Evolutionary conservation across 2,329 filamentous ascomycete genomes (phyloP).

Genomic region (Pseudogymnoascus sp.): DNA sequence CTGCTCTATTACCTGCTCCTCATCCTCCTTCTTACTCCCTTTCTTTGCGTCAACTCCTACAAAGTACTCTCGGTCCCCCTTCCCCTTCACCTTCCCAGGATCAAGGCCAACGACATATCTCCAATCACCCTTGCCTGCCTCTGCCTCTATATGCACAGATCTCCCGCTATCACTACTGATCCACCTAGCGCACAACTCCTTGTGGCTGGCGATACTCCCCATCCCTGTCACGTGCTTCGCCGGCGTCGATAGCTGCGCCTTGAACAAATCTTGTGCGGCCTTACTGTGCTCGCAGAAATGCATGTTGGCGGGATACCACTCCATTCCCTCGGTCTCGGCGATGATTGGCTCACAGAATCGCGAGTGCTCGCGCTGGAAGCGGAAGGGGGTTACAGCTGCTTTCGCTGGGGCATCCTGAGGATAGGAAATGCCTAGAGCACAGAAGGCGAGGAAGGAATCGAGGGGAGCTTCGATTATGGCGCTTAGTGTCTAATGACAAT

Average conservation of each 20-base stretch:
- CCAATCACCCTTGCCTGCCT: not conserved
- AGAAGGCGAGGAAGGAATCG: conserved; percentile 2
- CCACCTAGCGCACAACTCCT: not conserved
- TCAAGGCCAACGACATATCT: not conserved
- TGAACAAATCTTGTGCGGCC: not conserved
- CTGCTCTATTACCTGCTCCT: not conserved
- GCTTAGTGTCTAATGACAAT: not conserved
- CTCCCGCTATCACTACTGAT: not conserved
- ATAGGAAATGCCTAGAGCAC: conserved; percentile 2
- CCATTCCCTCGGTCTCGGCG: not conserved
- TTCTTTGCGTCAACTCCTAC: not conserved
- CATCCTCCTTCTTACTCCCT: not conserved
- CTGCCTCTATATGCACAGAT: not conserved
- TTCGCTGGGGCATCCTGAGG: not conserved
- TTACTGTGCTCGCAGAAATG: not conserved
- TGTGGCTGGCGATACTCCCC: not conserved
- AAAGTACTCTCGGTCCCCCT: not conserved
- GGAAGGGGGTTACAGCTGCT: not conserved
- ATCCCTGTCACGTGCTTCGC: not conserved
- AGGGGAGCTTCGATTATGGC: not conserved
- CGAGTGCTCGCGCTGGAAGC: conserved; percentile 3
- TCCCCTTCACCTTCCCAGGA: not conserved
- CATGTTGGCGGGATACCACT: conserved; percentile 1
- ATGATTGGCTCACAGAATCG: not conserved
- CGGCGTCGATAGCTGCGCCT: not conserved